These are phyloP conservation scores for Benincasa hispida DNA, from an alignment of 306 rosid genomes.

Conservation along the genomic window DNA sequence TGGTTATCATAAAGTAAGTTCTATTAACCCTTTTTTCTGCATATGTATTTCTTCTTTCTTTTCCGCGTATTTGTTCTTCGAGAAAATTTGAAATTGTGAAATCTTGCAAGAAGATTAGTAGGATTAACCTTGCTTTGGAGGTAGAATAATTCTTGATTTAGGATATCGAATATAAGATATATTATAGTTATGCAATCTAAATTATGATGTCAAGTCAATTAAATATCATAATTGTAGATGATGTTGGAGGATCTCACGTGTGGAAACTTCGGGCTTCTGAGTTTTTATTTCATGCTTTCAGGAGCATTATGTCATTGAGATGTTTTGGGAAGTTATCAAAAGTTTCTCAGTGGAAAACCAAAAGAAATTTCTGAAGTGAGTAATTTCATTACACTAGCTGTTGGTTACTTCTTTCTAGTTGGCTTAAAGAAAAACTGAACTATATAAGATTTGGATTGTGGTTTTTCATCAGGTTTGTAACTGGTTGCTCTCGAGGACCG, in stretches of 20 bases:
- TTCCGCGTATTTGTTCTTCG: neutral
- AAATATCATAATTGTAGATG: neutral
- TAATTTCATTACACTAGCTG: neutral
- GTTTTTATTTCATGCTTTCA: slow-evolving; percentile 20
- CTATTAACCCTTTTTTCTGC: neutral
- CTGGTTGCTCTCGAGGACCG: slow-evolving; percentile 98
- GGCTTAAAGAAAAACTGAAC: neutral
- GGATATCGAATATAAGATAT: neutral
- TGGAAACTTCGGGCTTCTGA: neutral
- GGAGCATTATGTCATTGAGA: slow-evolving; percentile 86
- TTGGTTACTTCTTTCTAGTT: neutral
- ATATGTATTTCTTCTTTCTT: no score
- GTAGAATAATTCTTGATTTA: neutral
- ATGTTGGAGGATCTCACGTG: neutral
- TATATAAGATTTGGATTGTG: slow-evolving; percentile 9
- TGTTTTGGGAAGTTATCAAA: slow-evolving; percentile 92
- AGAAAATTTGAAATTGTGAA: neutral
- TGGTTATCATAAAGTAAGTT: slow-evolving; percentile 76
- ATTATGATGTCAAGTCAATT: neutral
- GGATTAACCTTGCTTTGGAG: neutral
- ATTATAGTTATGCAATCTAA: neutral
- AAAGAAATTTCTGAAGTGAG: slow-evolving; percentile 89
- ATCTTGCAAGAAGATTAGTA: neutral
- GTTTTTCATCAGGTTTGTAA: slow-evolving; percentile 61
- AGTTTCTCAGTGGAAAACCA: slow-evolving; percentile 77